Conservation (phyloP, 345 rosid genomes). For the Bretschneidera sinensis region DNA sequence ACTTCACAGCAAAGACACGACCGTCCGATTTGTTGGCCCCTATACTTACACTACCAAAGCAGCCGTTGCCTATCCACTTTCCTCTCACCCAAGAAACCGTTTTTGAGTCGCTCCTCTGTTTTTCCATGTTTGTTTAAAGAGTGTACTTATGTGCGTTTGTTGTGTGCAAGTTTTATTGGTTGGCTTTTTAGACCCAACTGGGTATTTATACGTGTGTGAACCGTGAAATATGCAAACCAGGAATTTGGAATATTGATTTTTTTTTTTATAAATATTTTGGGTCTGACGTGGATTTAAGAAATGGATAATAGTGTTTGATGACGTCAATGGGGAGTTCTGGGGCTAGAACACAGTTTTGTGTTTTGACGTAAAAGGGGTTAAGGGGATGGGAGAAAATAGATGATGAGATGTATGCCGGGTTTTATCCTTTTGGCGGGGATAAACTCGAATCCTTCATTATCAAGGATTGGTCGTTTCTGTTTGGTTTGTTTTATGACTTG, state of each 20-base stretch:
- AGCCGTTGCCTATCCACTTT: constrained; percentile 48
- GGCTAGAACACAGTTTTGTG: constrained; percentile 11
- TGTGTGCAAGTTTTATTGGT: neutral
- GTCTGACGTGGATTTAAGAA: constrained; percentile 15
- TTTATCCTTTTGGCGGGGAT: too few relatives aligned
- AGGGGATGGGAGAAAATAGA: too few relatives aligned
- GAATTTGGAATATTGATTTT: neutral
- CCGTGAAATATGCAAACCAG: neutral
- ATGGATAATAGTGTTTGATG: constrained; percentile 28
- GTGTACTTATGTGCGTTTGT: neutral
- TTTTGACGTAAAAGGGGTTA: constrained; percentile 2
- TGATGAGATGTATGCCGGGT: too few relatives aligned
- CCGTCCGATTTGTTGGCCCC: constrained; percentile 35
- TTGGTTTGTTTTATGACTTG: too few relatives aligned
- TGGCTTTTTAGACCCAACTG: too few relatives aligned
- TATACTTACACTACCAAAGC: constrained; percentile 52
- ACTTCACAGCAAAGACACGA: constrained; percentile 56
- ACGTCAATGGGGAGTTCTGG: constrained; percentile 1
- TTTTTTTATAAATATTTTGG: neutral
- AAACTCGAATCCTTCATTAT: too few relatives aligned
- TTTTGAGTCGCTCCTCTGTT: constrained; percentile 10
- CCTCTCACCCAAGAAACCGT: constrained; percentile 51
- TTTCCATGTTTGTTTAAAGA: constrained; percentile 19
- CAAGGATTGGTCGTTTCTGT: too few relatives aligned
- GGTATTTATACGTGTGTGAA: neutral